Base-by-base conservation (phyloP, 306 rosid species). In the Rosa rugosa region DNA sequence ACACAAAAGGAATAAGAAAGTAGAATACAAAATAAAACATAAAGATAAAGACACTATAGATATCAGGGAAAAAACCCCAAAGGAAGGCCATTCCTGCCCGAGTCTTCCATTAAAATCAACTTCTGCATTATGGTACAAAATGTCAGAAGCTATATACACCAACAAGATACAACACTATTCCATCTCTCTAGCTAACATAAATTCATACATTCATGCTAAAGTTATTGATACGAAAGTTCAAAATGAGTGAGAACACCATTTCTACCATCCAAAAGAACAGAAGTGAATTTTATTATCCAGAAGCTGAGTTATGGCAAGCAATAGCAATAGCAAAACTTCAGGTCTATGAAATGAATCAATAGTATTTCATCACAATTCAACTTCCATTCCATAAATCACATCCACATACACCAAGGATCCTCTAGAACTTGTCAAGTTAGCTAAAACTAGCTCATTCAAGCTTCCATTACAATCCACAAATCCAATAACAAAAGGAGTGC, bases 51-150 rank as follows among this genome's bases (percentile, higher is more conserved):
- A 56, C 49, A 64, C 41, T 42, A 44, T 34, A 42, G 73, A 69
- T 62, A 41, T 59, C 63, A 60, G 59, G 44, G 49, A 36, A 68
- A 75, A 16, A 62, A 73, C n/a, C 49, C 46, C 22, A 73, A 80
- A 34, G 36, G 65, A 80, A 31, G 66, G 75, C 63, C 72, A 42
- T 74, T 74, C 59, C 62, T 56, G 71, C 69, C 59, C 1, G 59
- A 44, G 38, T 69, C 69, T 66, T 27, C 84, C 45, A n/a, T 65
- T 51, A 69, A 51, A 25, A 75, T 70, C 44, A 75, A 76, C 71
- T 73, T 57, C 77, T 70, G 65, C 72, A 72, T 63, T 49, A 79
- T 31, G 54, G 27, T 72, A 44, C 73, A 72, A 22, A 22, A 49
- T 5, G 78, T 16, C 63, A 50, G 73, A 42, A 63, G 82, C 72